Percentiles rank a stretch among this genome's conserved stretches.
phyloP scores from a whole-genome alignment of 2,329 filamentous ascomycete species.

The Fusarium keratoplasticum region DNA sequence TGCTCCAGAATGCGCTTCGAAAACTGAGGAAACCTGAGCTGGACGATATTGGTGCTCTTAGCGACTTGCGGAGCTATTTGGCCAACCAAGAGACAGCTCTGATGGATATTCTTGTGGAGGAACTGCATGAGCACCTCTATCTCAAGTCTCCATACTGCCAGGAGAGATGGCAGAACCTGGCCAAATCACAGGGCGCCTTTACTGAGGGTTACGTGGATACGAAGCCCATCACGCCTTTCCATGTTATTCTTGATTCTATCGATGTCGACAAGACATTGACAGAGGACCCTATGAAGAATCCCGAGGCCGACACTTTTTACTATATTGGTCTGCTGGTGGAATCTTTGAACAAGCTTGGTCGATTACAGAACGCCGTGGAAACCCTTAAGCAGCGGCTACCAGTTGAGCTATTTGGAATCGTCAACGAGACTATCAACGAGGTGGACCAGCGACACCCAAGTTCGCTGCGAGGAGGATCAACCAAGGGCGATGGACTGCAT shows the following conservation, averaged over 20 bases:
- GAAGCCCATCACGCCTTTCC: conserved; percentile 64
- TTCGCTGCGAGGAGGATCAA: conserved; percentile 70
- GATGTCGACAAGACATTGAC: conserved; percentile 72
- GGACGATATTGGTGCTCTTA: conserved; percentile 89
- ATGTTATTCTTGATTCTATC: conserved; percentile 68
- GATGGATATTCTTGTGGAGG: conserved; percentile 96
- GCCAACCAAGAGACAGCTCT: conserved; percentile 92
- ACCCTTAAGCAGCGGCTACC: conserved; percentile 92
- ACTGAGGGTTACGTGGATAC: conserved; percentile 62
- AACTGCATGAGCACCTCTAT: conserved; percentile 96
- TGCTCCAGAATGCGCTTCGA: conserved; percentile 86
- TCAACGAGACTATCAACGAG: conserved; percentile 94
- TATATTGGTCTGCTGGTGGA: conserved; percentile 92
- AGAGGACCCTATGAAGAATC: conserved; percentile 93
- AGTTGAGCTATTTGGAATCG: conserved; percentile 91
- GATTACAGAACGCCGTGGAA: conserved; percentile 87
- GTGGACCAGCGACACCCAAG: conserved; percentile 94
- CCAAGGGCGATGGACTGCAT: conserved; percentile 66
- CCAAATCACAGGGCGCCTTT: conserved; percentile 71
- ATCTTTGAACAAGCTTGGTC: conserved; percentile 87
- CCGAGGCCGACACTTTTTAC: conserved; percentile 93
- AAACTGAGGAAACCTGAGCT: conserved; percentile 88
- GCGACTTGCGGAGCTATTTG: conserved; percentile 87
- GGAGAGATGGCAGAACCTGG: conserved; percentile 89
- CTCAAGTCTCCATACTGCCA: conserved; percentile 98